A percentile compares a stretch with the other conserved stretches of the same genome.
These are phyloP conservation scores for Capronia coronata DNA, from an alignment of 2,329 filamentous ascomycete genomes.

Conservation along the genomic window DNA sequence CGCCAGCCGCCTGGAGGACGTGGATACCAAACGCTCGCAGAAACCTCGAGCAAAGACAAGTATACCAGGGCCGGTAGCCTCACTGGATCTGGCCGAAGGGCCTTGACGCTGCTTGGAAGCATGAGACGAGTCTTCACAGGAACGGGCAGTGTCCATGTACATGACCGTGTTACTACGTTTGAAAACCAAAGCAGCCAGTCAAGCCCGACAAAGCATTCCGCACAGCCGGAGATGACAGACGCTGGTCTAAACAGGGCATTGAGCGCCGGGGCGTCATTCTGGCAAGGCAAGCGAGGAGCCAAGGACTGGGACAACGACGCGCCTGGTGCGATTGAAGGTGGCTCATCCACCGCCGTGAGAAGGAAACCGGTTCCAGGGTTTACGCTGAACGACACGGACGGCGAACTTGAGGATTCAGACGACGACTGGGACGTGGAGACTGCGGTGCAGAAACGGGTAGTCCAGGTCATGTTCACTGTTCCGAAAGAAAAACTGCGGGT, in stretches of 20 bases:
- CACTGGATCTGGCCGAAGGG: conserved; percentile 53
- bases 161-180: conserved; percentile 24
- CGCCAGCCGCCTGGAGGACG: conserved; percentile 11
- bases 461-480: conserved; percentile 89
- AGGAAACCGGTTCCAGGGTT: conserved; percentile 30
- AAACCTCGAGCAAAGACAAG: conserved; percentile 31
- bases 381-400: conserved; percentile 12
- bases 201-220: conserved; percentile 20
- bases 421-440: conserved; percentile 70
- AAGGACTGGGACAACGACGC: conserved; percentile 46
- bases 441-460: conserved; percentile 62
- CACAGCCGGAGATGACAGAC: conserved; percentile 22
- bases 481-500: conserved; percentile 78
- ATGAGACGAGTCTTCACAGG: conserved; percentile 57
- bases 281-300: conserved; percentile 46
- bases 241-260: conserved; percentile 41
- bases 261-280: conserved; percentile 44
- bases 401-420: conserved; percentile 31
- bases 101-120: conserved; percentile 63
- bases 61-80: conserved; percentile 45
- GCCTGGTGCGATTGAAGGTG: conserved; percentile 14
- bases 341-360: conserved; percentile 34
- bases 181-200: conserved; percentile 20
- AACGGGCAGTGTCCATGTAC: conserved; percentile 31
- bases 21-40: conserved; percentile 20